Percentiles rank a stretch among this genome's conserved stretches.
Evolutionary conservation across 2,329 filamentous ascomycete species (phyloP).

Genomic region (Aquanectria penicillioides): DNA sequence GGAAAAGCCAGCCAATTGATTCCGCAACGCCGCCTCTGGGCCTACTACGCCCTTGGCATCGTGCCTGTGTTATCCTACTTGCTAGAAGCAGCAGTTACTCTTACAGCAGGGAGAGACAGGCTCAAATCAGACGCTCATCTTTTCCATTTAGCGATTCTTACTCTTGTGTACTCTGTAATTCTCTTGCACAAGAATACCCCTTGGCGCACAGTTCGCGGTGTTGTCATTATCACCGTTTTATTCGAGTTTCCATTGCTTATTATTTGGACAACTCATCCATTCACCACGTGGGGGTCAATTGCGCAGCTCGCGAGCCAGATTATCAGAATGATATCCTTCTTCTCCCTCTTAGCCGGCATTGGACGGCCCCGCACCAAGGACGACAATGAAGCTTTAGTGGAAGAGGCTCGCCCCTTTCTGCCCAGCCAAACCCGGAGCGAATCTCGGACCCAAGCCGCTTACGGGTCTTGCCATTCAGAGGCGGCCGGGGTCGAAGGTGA

Average conservation of each 20-base stretch:
- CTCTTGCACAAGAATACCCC: background rate
- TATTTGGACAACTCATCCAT: background rate
- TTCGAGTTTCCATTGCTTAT: conserved; percentile 27
- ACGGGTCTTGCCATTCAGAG: conserved; percentile 23
- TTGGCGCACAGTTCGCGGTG: background rate
- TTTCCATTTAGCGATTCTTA: background rate
- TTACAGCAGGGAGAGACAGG: background rate
- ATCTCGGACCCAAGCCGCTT: background rate
- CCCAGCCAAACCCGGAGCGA: background rate
- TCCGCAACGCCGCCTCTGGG: background rate
- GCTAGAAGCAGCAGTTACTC: background rate
- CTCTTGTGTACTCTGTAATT: conserved; percentile 1
- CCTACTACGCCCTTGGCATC: background rate
- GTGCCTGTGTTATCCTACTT: conserved; percentile 17
- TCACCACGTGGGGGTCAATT: background rate
- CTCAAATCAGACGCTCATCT: background rate
- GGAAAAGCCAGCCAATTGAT: background rate
- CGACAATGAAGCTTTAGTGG: background rate
- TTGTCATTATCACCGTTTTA: background rate
- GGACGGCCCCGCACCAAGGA: background rate
- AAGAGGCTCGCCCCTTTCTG: conserved; percentile 31
- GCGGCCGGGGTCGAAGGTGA: conserved; percentile 3
- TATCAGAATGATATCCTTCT: background rate
- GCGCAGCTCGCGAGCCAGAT: conserved; percentile 15
- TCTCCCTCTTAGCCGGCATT: conserved; percentile 4